A percentile compares a stretch with the other conserved stretches of the same genome.
These are phyloP conservation scores for Candida namnaoensis DNA, from an alignment of 805 yeast species.

Conservation along the genomic window DNA sequence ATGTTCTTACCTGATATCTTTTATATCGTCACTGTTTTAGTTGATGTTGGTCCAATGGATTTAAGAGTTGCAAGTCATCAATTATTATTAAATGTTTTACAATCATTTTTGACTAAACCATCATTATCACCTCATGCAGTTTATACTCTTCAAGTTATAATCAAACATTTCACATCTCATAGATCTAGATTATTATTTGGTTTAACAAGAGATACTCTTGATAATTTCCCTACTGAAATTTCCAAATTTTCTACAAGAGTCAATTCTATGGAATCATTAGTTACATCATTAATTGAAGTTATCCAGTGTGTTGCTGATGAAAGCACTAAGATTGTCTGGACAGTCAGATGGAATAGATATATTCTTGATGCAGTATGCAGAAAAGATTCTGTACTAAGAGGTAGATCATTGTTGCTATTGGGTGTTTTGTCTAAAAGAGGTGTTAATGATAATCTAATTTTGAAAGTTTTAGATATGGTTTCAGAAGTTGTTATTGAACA, in stretches of 20 bases:
- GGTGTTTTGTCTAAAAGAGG: slow-evolving; percentile 63
- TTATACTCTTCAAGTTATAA: slow-evolving; percentile 35
- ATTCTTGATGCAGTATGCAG: slow-evolving; percentile 55
- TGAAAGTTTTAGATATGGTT: slow-evolving; percentile 23
- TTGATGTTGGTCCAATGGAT: slow-evolving; percentile 41
- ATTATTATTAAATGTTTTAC: slow-evolving; percentile 57
- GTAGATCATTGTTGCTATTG: slow-evolving; percentile 57
- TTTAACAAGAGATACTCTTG: slow-evolving; percentile 43
- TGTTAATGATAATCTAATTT: slow-evolving; percentile 45
- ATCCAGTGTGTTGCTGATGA: slow-evolving; percentile 38
- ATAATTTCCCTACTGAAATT: slow-evolving; percentile 23
- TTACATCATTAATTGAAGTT: slow-evolving; percentile 44
- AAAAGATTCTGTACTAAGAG: slow-evolving; percentile 49
- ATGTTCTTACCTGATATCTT: slow-evolving; percentile 65
- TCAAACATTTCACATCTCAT: slow-evolving; percentile 38
- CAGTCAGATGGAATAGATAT: slow-evolving; percentile 56
- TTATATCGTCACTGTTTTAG: slow-evolving; percentile 52
- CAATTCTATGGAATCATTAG: slow-evolving; percentile 45
- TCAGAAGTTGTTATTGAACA: slow-evolving; percentile 22
- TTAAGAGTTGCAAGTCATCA: slow-evolving; percentile 56
- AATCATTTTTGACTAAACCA: slow-evolving; percentile 55
- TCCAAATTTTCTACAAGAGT: slow-evolving; percentile 29
- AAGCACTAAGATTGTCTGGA: slow-evolving; percentile 45
- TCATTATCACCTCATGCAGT: slow-evolving; percentile 32
- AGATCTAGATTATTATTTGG: slow-evolving; percentile 65